A percentile compares a stretch with the other conserved stretches of the same genome.
These are phyloP conservation scores for Triadica sebifera DNA, from an alignment of 345 rosid species.

Conservation along the genomic window DNA sequence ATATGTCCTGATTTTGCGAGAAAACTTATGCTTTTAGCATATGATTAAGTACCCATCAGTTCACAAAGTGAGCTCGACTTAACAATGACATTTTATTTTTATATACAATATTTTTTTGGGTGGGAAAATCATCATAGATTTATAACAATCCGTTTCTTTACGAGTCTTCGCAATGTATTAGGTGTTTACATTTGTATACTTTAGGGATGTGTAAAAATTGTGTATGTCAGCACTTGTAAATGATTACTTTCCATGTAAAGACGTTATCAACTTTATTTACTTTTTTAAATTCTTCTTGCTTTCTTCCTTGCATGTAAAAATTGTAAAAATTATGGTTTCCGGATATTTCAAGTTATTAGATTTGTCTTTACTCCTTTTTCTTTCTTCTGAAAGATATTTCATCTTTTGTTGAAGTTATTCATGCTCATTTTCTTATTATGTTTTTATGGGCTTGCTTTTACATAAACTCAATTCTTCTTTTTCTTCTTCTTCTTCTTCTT, in stretches of 20 bases:
- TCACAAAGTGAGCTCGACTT: conserved; percentile 14
- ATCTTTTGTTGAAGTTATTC: background rate
- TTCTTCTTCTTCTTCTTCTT: background rate
- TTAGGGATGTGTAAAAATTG: background rate
- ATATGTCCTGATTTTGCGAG: conserved; percentile 18
- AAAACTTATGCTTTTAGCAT: conserved; percentile 35
- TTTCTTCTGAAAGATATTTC: background rate
- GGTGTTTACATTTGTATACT: background rate
- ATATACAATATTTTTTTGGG: too few relatives aligned
- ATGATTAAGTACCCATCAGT: conserved; percentile 30
- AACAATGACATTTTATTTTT: background rate
- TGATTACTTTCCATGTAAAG: conserved; percentile 2
- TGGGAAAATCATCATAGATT: background rate
- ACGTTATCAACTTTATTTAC: background rate
- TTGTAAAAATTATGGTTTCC: background rate
- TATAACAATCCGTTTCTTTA: background rate
- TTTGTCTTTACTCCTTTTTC: background rate
- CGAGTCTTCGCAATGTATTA: conserved; percentile 1
- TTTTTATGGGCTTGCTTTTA: background rate
- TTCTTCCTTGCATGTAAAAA: background rate
- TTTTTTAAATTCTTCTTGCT: background rate
- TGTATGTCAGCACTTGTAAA: background rate
- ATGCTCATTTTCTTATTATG: background rate
- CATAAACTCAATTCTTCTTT: background rate
- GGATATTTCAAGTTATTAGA: background rate